phyloP scores from a whole-genome alignment of 2,329 filamentous ascomycete species.

The Beauveria caledonica region DNA sequence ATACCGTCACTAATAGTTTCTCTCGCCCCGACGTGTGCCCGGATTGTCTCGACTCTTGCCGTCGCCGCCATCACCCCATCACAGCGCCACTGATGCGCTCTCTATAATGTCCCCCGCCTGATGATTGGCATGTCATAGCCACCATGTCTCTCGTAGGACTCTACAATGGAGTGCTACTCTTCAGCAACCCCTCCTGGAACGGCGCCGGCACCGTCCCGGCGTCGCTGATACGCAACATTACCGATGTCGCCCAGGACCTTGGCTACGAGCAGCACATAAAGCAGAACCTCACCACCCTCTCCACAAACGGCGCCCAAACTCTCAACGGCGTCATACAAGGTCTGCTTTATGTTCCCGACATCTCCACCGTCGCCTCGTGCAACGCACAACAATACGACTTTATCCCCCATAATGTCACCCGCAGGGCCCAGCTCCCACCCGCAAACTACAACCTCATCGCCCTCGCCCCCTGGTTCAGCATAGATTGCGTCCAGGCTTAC shows the following conservation, averaged over 20 bases:
- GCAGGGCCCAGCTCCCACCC: slow-evolving; percentile 57
- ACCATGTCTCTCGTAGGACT: slow-evolving; percentile 34
- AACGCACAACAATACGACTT: slow-evolving; percentile 52
- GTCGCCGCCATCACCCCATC: not conserved
- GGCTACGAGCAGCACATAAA: slow-evolving; percentile 44
- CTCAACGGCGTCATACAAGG: slow-evolving; percentile 60
- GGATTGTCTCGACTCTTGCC: not conserved
- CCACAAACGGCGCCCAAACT: slow-evolving; percentile 54
- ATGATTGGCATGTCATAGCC: slow-evolving; percentile 11
- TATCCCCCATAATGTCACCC: slow-evolving; percentile 68
- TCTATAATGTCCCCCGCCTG: slow-evolving; percentile 7
- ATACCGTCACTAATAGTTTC: not conserved
- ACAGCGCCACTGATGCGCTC: slow-evolving; percentile 5
- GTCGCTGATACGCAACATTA: slow-evolving; percentile 49
- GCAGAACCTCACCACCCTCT: slow-evolving; percentile 66
- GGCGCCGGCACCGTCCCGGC: slow-evolving; percentile 41
- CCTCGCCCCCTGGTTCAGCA: slow-evolving; percentile 77
- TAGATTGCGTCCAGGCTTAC: slow-evolving; percentile 65
- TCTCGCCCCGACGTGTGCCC: not conserved
- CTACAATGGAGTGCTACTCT: slow-evolving; percentile 47
- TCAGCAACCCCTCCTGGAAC: slow-evolving; percentile 50
- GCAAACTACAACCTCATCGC: slow-evolving; percentile 69
- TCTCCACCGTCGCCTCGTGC: slow-evolving; percentile 53
- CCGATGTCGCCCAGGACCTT: slow-evolving; percentile 42
- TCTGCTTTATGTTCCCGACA: slow-evolving; percentile 75